phyloP scores from a whole-genome alignment of 306 rosid genomes.

The Oemleria cerasiformis region DNA sequence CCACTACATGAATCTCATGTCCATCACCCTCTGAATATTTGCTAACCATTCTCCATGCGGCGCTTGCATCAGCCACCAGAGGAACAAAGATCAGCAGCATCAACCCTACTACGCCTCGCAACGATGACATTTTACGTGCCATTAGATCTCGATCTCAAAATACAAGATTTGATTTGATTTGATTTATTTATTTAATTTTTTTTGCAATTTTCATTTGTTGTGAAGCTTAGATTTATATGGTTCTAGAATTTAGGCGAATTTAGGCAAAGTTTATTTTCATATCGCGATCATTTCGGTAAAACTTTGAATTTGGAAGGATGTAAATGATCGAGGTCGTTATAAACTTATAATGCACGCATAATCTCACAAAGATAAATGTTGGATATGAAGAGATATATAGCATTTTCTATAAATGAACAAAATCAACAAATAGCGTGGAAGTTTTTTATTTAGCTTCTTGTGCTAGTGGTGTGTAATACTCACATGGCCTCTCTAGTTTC shows the following conservation, averaged over 20 bases:
- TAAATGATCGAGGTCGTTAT: slow-evolving; percentile 19
- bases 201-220: not conserved
- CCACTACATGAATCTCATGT: not conserved
- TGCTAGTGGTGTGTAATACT: no score
- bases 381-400: not conserved
- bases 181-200: no score
- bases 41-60: not conserved
- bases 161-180: not conserved
- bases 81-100: slow-evolving; percentile 24
- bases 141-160: not conserved
- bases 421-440: not conserved
- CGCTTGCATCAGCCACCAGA: slow-evolving; percentile 6
- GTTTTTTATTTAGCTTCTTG: no score
- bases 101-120: slow-evolving; percentile 22
- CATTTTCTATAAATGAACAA: not conserved
- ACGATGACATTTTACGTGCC: slow-evolving; percentile 29
- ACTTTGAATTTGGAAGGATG: slow-evolving; percentile 23
- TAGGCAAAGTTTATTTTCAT: not conserved
- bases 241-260: slow-evolving; percentile 12
- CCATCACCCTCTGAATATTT: not conserved
- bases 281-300: slow-evolving; percentile 7
- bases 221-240: not conserved
- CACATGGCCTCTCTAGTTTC: no score
- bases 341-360: slow-evolving; percentile 14
- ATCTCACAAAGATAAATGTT: not conserved